These are phyloP conservation scores for Sphaerobolus stellatus DNA, from an alignment of 1,284 basidiomycete genomes.

Conservation along the genomic window DNA sequence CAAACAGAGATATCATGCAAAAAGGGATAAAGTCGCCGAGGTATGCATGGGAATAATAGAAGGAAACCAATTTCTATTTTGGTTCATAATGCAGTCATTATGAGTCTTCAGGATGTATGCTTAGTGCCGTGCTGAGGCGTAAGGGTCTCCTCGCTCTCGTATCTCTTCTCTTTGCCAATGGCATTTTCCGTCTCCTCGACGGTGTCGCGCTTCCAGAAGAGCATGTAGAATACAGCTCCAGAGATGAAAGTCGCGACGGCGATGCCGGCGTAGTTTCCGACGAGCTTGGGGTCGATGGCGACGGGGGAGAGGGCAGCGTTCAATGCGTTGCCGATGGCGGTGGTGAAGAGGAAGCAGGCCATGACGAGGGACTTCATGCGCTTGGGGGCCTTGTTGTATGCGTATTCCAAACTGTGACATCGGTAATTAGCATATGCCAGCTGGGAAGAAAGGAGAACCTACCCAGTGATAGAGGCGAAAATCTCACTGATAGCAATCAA, in stretches of 20 bases:
- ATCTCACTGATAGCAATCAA: constrained; percentile 76
- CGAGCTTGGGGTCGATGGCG: constrained; percentile 51
- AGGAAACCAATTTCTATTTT: too few relatives aligned
- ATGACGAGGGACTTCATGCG: constrained; percentile 82
- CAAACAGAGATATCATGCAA: too few relatives aligned
- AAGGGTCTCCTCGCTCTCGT: constrained; percentile 9
- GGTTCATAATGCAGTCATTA: too few relatives aligned
- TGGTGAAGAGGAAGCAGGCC: constrained; percentile 70
- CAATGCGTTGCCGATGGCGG: constrained; percentile 62
- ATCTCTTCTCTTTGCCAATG: constrained; percentile 7
- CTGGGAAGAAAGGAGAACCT: background rate
- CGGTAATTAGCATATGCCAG: background rate
- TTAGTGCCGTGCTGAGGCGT: too few relatives aligned
- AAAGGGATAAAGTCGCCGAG: too few relatives aligned
- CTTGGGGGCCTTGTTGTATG: constrained; percentile 83
- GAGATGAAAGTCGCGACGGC: constrained; percentile 39
- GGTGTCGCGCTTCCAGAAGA: constrained; percentile 56
- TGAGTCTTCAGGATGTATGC: too few relatives aligned
- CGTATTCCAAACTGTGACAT: constrained; percentile 64
- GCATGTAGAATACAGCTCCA: constrained; percentile 60
- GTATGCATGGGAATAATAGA: too few relatives aligned
- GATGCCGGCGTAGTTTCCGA: constrained; percentile 50
- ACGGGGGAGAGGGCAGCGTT: constrained; percentile 59
- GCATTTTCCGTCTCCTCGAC: constrained; percentile 11
- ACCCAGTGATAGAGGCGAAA: constrained; percentile 79